Percentiles rank a stretch among this genome's conserved stretches.
These are phyloP conservation scores for Tuber umbilicatum DNA, from an alignment of 495 filamentous ascomycete species.

Conservation along the genomic window DNA sequence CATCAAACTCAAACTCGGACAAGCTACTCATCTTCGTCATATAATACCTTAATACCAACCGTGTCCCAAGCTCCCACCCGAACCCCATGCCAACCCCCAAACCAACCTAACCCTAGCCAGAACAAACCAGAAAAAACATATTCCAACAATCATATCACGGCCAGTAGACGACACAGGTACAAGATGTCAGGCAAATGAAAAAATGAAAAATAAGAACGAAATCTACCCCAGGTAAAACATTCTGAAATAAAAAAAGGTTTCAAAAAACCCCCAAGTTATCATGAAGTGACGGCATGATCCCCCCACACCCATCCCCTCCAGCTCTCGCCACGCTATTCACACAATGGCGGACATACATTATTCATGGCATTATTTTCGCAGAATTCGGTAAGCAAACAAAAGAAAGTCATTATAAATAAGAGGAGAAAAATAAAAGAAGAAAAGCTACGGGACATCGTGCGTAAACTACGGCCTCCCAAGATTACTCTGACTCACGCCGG, in stretches of 20 bases:
- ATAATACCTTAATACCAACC: neutral
- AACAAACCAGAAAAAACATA: neutral
- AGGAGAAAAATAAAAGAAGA: neutral
- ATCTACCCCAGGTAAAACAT: conserved; percentile 19
- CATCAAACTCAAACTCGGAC: neutral
- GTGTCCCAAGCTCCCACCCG: conserved; percentile 7
- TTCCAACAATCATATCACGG: neutral
- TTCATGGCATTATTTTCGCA: neutral
- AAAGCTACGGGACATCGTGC: neutral
- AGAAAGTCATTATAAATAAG: neutral
- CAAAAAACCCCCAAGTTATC: conserved; percentile 3
- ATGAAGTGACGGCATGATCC: conserved; percentile 7
- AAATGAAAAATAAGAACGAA: conserved; percentile 4
- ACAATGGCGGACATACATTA: neutral
- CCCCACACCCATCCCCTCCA: neutral
- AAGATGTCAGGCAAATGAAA: conserved; percentile 3
- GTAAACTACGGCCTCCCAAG: conserved; percentile 37
- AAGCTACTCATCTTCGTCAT: neutral
- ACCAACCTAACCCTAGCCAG: conserved; percentile 1
- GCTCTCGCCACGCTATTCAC: neutral
- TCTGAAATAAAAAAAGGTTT: neutral
- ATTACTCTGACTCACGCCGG: conserved; percentile 38
- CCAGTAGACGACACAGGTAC: neutral
- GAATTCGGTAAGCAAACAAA: neutral
- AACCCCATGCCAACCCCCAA: neutral